A percentile compares a stretch with the other conserved stretches of the same genome.
Conservation (phyloP, 257 asterid genomes). For the Eucommia ulmoides region DNA sequence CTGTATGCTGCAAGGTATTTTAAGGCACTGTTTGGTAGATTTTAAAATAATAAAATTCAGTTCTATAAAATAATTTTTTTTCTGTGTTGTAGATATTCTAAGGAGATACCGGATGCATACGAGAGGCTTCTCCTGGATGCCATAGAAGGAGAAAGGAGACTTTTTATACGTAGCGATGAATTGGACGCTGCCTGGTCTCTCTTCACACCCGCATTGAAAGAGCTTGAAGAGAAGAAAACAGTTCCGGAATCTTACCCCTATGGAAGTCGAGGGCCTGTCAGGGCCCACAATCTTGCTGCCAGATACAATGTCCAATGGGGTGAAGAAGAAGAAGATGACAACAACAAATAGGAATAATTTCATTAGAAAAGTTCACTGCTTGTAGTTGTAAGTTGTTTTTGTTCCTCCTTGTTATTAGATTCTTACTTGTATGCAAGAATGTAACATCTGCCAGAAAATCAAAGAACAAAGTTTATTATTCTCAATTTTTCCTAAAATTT, state of each 20-base stretch:
- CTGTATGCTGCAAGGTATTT: conserved; percentile 90
- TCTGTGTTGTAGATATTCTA: conserved; percentile 47
- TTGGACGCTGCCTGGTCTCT: conserved; percentile 94
- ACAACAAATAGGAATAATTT: too few relatives aligned
- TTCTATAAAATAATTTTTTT: background rate
- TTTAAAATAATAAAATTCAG: too few relatives aligned
- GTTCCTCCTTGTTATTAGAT: too few relatives aligned
- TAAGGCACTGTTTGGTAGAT: too few relatives aligned
- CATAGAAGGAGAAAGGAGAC: conserved; percentile 88
- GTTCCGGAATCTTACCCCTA: conserved; percentile 82
- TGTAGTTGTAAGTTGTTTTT: too few relatives aligned
- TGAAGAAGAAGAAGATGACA: too few relatives aligned
- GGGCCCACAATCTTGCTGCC: conserved; percentile 93
- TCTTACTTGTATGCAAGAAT: too few relatives aligned
- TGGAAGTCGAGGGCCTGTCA: conserved; percentile 92
- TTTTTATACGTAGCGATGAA: conserved; percentile 88
- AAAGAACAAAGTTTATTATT: too few relatives aligned
- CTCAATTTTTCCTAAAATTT: too few relatives aligned
- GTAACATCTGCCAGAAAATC: too few relatives aligned
- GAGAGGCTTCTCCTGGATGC: too few relatives aligned
- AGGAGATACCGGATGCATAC: conserved; percentile 95
- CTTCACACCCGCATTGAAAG: conserved; percentile 75
- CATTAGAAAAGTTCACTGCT: too few relatives aligned
- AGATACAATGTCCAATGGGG: conserved; percentile 86
- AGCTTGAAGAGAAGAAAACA: conserved; percentile 58